Base-by-base conservation (phyloP, 2,329 filamentous ascomycete species). In the Fusarium luffae region DNA sequence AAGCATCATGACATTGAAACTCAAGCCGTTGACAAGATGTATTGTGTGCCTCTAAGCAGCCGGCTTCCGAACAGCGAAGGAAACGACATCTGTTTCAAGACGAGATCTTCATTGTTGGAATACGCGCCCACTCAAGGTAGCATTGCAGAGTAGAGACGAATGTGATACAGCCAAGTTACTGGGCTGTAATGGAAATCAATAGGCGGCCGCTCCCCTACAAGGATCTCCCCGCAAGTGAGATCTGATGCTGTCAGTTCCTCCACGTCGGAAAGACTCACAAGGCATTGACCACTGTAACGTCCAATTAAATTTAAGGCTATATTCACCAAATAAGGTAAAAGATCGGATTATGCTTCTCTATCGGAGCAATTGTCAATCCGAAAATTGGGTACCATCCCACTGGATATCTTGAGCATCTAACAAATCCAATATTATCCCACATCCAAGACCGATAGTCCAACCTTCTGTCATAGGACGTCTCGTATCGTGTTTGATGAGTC, bases 201-300 rank as follows among this genome's bases (percentile, higher is more conserved):
- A n/a, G 54, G 69, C 71, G 71, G 71, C 71, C 69, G 69, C 72
- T 37, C 69, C 42, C 62, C 48, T 54, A 56, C 50, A 57, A 40
- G 25, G 66, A 56, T 54, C 27, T 30, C 62, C 48, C 61, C 30
- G n/a, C 48, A 42, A 28, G 54, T 52, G 37, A 65, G 59, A 64
- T 65, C 61, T 65, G 50, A n/a, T 37, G 34, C 34, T 37, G 34
- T 37, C 34, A 37, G n/a, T 41, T 14, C 27, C 32, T 59, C 40
- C 49, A 43, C 28, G 40, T 43, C 14, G 47, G 62, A 44, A 52
- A 27, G 47, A 66, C 21, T 59, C 28, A 11, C 10, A 16, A 52
- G 25, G 34, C 34, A 37, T 37, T 12, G 34, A 37, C 34, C 34
- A 37, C 34, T 37, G 34, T 18, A 37, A 37, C 34, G 5, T 37